Evolutionary conservation across 2,329 filamentous ascomycete genomes (phyloP).

Genomic region (Biscogniauxia sp.): DNA sequence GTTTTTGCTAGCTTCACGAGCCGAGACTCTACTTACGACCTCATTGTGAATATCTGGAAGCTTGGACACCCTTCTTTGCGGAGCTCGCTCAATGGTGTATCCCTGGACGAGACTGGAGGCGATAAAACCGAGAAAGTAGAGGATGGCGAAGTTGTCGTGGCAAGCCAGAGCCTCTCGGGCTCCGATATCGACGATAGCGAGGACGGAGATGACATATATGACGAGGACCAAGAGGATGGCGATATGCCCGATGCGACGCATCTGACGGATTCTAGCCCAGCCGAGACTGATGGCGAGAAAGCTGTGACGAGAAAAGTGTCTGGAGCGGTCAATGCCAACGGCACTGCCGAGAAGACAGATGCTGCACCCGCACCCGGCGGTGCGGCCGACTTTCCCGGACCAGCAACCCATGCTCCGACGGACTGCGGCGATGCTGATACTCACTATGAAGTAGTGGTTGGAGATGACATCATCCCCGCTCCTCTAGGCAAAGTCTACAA

Average conservation of each 20-base stretch:
- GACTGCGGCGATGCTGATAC: constrained; percentile 76
- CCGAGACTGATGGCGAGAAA: constrained; percentile 60
- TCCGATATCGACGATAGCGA: constrained; percentile 63
- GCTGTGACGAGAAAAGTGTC: constrained; percentile 71
- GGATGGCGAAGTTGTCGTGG: constrained; percentile 41
- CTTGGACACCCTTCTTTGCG: constrained; percentile 89
- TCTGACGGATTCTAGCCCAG: constrained; percentile 39
- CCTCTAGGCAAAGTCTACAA: constrained; percentile 90
- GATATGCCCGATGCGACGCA: constrained; percentile 43
- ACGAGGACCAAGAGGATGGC: constrained; percentile 76
- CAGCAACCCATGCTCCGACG: constrained; percentile 76
- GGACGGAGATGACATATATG: constrained; percentile 72
- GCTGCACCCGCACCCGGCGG: constrained; percentile 40
- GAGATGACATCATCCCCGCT: constrained; percentile 81
- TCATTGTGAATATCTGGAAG: constrained; percentile 98
- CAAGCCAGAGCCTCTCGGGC: constrained; percentile 53
- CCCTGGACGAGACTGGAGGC: constrained; percentile 75
- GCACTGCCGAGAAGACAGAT: constrained; percentile 51
- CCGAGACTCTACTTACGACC: constrained; percentile 91
- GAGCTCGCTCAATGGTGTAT: constrained; percentile 86
- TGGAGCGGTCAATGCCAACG: constrained; percentile 47
- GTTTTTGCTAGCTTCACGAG: constrained; percentile 94
- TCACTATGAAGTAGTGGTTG: constrained; percentile 82
- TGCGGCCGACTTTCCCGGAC: constrained; percentile 74
- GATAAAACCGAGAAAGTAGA: constrained; percentile 89